Percentiles rank a stretch among this genome's conserved stretches.
phyloP scores from a whole-genome alignment of 768 basidiomycete species.

The Pulveroboletus sp. region DNA sequence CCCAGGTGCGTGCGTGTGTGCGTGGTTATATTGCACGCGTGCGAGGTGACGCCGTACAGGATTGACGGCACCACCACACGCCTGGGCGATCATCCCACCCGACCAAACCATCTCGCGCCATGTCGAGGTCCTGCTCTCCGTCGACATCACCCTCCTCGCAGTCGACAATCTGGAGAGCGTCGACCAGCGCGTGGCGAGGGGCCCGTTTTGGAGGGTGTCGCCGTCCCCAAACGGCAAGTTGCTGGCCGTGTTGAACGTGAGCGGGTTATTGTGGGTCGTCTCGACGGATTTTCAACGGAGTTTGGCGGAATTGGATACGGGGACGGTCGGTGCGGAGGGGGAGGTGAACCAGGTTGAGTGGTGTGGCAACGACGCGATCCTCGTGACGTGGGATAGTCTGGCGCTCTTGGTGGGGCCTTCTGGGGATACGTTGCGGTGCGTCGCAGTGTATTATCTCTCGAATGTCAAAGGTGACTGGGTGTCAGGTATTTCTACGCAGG shows the following conservation, averaged over 20 bases:
- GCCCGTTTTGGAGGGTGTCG: slow-evolving; percentile 84
- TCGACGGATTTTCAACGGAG: slow-evolving; percentile 89
- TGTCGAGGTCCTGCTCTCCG: slow-evolving; percentile 83
- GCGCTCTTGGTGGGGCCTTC: slow-evolving; percentile 90
- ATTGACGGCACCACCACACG: slow-evolving; percentile 71
- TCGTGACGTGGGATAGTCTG: slow-evolving; percentile 77
- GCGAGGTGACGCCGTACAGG: slow-evolving; percentile 38
- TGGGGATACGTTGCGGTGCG: slow-evolving; percentile 82
- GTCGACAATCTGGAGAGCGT: slow-evolving; percentile 88
- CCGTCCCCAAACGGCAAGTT: slow-evolving; percentile 95
- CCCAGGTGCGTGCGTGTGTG: slow-evolving; percentile 55
- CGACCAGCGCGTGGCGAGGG: slow-evolving; percentile 85
- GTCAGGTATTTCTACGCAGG: slow-evolving; percentile 80
- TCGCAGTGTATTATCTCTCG: slow-evolving; percentile 6
- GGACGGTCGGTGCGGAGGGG: slow-evolving; percentile 53
- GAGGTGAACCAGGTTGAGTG: slow-evolving; percentile 76
- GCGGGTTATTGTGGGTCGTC: slow-evolving; percentile 85
- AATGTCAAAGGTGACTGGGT: not conserved
- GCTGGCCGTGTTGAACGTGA: slow-evolving; percentile 75
- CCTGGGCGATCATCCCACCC: slow-evolving; percentile 89
- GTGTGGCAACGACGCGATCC: slow-evolving; percentile 95
- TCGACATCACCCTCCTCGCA: slow-evolving; percentile 73
- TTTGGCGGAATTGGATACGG: slow-evolving; percentile 84
- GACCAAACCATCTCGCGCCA: slow-evolving; percentile 88
- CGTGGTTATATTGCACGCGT: slow-evolving; percentile 1